Base-by-base conservation (phyloP, 2,329 filamentous ascomycete genomes). In the Nemania bipapillata region DNA sequence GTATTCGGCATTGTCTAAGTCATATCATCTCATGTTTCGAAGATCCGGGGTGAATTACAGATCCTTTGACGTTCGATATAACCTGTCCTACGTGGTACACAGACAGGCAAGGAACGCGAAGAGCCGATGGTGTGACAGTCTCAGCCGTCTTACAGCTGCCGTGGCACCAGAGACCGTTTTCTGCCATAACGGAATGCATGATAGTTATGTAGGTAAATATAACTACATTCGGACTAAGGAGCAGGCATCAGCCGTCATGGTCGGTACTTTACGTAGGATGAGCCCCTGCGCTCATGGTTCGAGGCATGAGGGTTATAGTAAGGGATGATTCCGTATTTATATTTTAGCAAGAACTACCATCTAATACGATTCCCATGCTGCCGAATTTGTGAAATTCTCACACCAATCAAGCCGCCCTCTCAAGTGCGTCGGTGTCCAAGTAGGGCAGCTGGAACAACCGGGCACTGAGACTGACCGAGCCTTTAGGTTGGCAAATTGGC, bases 271-370 rank as follows among this genome's bases (percentile, higher is more conserved):
- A 42, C 20, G 12, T 30, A 35, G 7, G 17, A 22, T 11, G 32
- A 17, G 12, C 20, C n/a, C 11, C 2, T 17, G 12, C 26, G 17
- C 2, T n/a, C 2, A 45, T 45, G 17, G 15, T 15, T 2, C 49
- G 20, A 20, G n/a, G 2, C 47, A 32, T 20, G 11, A 11, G 32
- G 45, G 53, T n/a, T n/a, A n/a, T 62, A 32, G 56, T 60, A 54
- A 45, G 40, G 40, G 40, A 45, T 45, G 40, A 20, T 45, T 45
- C 17, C 17, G 40, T 45, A 45, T 45, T 45, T 45, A 20, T 45
- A 45, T 45, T 66, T 67, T 63, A 22, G 37, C 49, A 32, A 47
- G 22, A 50, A 42, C 35, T 64, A 55, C 20, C 37, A 24, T 35
- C 50, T 42, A 47, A 32, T 54, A 28, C 11, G 8, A 55, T 54